Evolutionary conservation across 2,329 filamentous ascomycete genomes (phyloP).

Genomic region (Beauveria sp.): DNA sequence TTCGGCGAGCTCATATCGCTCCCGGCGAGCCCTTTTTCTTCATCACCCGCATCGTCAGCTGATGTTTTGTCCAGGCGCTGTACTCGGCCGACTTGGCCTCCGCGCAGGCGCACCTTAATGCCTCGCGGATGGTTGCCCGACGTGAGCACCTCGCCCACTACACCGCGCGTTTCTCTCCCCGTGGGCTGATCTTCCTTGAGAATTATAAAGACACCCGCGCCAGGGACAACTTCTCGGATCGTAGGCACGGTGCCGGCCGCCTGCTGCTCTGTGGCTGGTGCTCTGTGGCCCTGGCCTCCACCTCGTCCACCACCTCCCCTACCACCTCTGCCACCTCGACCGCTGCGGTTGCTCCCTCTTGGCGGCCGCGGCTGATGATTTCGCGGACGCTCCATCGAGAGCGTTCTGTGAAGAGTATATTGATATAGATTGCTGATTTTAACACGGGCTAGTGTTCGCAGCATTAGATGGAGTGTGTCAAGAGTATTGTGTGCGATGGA

Average conservation of each 20-base stretch:
- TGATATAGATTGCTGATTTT: not conserved
- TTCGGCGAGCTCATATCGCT: not conserved
- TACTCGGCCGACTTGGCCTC: constrained; percentile 67
- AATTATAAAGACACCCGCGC: constrained; percentile 62
- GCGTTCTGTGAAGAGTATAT: not conserved
- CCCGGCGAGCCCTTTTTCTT: not conserved
- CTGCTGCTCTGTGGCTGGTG: constrained; percentile 28
- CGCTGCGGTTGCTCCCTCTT: not conserved
- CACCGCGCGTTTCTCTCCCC: constrained; percentile 60
- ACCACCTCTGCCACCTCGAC: constrained; percentile 17
- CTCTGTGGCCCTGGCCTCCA: constrained; percentile 11
- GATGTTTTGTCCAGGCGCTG: constrained; percentile 46
- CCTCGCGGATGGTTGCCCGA: constrained; percentile 67
- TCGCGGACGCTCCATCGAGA: constrained; percentile 24
- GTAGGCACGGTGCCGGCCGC: constrained; percentile 36
- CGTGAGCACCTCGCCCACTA: constrained; percentile 61
- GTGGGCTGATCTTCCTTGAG: constrained; percentile 71
- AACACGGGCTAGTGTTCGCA: not conserved
- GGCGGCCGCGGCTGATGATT: constrained; percentile 25
- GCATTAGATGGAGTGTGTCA: not conserved
- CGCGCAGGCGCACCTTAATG: constrained; percentile 67
- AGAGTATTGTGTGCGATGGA: not conserved
- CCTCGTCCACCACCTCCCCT: constrained; percentile 5
- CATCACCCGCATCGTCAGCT: constrained; percentile 12
- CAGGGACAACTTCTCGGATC: constrained; percentile 47